Conservation (phyloP, 495 filamentous ascomycete species). For the Pseudoneurospora amorphoporcata region DNA sequence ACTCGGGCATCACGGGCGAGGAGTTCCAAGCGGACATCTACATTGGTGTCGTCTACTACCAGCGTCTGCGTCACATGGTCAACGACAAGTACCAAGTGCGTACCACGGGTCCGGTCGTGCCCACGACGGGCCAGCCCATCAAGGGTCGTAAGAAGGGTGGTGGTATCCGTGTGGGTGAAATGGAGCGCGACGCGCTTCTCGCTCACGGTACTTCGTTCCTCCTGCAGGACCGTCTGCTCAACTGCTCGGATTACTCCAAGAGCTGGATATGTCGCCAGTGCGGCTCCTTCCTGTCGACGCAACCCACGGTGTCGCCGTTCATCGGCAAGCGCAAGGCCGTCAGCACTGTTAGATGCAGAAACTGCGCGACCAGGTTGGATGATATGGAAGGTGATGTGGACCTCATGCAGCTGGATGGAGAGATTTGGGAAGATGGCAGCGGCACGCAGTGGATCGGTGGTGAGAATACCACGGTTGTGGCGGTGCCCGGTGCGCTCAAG, state of each 20-base stretch:
- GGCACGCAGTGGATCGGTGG: slow-evolving; percentile 76
- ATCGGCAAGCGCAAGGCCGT: slow-evolving; percentile 48
- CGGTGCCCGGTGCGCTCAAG: slow-evolving; percentile 82
- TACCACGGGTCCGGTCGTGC: slow-evolving; percentile 83
- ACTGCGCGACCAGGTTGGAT: slow-evolving; percentile 59
- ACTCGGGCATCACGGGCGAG: slow-evolving; percentile 88
- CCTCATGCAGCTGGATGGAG: slow-evolving; percentile 50
- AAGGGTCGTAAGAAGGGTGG: slow-evolving; percentile 93
- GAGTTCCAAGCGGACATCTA: slow-evolving; percentile 95
- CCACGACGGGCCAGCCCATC: slow-evolving; percentile 88
- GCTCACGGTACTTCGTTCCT: slow-evolving; percentile 93
- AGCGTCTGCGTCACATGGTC: slow-evolving; percentile 96
- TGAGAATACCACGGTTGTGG: slow-evolving; percentile 80
- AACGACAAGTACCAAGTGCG: slow-evolving; percentile 99
- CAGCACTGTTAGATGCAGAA: slow-evolving; percentile 62
- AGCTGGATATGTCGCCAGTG: slow-evolving; percentile 83
- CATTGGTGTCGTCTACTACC: slow-evolving; percentile 94
- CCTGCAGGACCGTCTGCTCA: slow-evolving; percentile 88
- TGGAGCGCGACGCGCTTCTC: slow-evolving; percentile 91
- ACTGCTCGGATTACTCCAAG: slow-evolving; percentile 84
- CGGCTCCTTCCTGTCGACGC: slow-evolving; percentile 77
- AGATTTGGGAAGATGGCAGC: slow-evolving; percentile 86
- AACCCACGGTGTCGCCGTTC: slow-evolving; percentile 62
- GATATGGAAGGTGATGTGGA: slow-evolving; percentile 40
- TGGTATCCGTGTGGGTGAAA: slow-evolving; percentile 97